Evolutionary conservation across 1,139 yeast species (phyloP).

Genomic region (Pneumocystis canis): DNA sequence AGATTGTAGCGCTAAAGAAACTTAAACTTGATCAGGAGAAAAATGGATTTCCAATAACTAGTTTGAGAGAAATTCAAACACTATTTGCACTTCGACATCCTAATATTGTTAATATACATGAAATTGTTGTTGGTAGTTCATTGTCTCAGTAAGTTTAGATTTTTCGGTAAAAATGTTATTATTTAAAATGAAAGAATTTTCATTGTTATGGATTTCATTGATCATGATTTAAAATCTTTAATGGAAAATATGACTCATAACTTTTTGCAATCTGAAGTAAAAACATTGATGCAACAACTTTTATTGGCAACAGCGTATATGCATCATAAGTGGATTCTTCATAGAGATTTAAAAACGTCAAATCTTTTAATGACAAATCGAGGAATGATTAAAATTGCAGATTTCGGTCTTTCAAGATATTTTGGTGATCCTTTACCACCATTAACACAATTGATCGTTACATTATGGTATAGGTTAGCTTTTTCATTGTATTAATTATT

Average conservation of each 20-base stretch:
- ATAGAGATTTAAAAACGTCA: conserved; percentile 54
- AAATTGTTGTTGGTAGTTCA: conserved; percentile 38
- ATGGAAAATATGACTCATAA: conserved; percentile 17
- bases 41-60: conserved; percentile 67
- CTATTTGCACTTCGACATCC: conserved; percentile 45
- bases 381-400: conserved; percentile 43
- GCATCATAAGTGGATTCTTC: conserved; percentile 36
- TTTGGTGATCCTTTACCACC: conserved; percentile 15
- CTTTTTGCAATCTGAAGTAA: conserved; percentile 22
- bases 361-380: conserved; percentile 40
- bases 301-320: conserved; percentile 23
- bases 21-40: conserved; percentile 40
- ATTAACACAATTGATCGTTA: conserved; percentile 22
- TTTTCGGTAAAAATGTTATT: neutral
- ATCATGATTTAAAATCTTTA: conserved; percentile 22
- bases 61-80: conserved; percentile 66
- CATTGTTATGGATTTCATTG: conserved; percentile 25
- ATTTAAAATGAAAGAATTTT: conserved; percentile 12
- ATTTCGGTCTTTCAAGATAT: conserved; percentile 36
- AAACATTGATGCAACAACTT: conserved; percentile 22
- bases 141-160: conserved; percentile 15
- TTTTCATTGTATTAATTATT: no score
- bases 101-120: conserved; percentile 54
- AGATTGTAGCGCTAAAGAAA: conserved; percentile 45
- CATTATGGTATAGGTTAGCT: conserved; percentile 20